phyloP scores from a whole-genome alignment of 139 green algal genomes.

The Volvox reticuliferus region DNA sequence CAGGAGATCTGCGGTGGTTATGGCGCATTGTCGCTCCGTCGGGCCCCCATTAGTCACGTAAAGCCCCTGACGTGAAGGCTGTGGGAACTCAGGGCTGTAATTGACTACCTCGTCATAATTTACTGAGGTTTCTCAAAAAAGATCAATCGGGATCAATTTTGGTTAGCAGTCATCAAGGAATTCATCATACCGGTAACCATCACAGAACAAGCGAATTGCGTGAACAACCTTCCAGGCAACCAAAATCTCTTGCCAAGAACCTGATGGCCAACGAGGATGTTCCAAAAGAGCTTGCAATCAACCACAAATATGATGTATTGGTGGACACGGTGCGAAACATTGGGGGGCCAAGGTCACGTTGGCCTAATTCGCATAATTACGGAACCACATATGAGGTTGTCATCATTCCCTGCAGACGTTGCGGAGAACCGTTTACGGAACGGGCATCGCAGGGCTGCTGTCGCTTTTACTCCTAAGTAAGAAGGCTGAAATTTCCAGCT shows the following conservation, averaged over 20 bases:
- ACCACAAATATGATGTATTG: constrained; percentile 35
- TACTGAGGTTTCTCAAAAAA: too few species aligned
- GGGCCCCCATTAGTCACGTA: too few species aligned
- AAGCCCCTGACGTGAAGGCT: too few species aligned
- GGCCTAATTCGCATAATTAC: background rate
- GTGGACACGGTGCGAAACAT: constrained; percentile 21
- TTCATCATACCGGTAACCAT: too few species aligned
- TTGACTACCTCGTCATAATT: too few species aligned
- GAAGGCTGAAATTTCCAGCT: background rate
- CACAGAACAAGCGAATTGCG: too few species aligned
- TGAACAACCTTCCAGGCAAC: too few species aligned
- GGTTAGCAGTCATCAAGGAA: too few species aligned
- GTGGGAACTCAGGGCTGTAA: too few species aligned
- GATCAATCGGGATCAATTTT: too few species aligned
- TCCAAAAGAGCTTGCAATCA: constrained; percentile 25
- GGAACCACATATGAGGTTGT: background rate
- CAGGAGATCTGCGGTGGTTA: too few species aligned
- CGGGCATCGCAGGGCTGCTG: background rate
- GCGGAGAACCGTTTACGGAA: constrained; percentile 41
- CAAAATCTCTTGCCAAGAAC: background rate
- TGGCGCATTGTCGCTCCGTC: too few species aligned
- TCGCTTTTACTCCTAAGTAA: constrained; percentile 41
- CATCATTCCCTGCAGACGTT: background rate
- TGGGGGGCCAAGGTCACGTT: background rate
- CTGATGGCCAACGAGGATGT: background rate